Percentiles rank a stretch among this genome's conserved stretches.
phyloP scores from a whole-genome alignment of 1,284 basidiomycete species.

The Fomitopsis schrenkii region DNA sequence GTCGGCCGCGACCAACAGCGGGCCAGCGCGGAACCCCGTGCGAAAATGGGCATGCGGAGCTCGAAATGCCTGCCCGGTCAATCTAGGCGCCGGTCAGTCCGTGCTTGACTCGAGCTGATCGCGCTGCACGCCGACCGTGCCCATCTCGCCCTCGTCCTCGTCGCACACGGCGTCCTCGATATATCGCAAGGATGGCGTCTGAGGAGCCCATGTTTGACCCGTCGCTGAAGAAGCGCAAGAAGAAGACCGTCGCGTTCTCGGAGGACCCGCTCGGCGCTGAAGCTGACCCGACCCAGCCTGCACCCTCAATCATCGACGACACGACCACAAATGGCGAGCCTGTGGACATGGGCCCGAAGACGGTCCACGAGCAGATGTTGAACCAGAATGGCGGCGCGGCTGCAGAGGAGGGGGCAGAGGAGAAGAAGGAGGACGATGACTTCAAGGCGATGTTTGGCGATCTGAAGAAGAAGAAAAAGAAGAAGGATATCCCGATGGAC shows the following conservation, averaged over 20 bases:
- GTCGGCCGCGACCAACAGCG: conserved; percentile 1
- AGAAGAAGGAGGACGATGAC: conserved; percentile 64
- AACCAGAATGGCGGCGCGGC: conserved; percentile 40
- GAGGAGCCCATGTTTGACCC: conserved; percentile 82
- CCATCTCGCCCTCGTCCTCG: not conserved
- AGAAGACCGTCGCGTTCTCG: conserved; percentile 79
- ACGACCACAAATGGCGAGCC: conserved; percentile 63
- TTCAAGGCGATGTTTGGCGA: conserved; percentile 84
- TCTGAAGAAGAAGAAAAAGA: conserved; percentile 91
- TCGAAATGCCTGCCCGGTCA: not conserved
- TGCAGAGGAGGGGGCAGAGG: conserved; percentile 28
- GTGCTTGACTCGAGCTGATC: conserved; percentile 11
- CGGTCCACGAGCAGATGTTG: conserved; percentile 75
- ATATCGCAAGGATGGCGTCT: conserved; percentile 37
- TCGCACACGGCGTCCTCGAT: conserved; percentile 16
- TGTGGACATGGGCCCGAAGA: conserved; percentile 70
- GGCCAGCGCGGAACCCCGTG: conserved; percentile 19
- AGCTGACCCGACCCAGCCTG: conserved; percentile 74
- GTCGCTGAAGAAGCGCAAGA: conserved; percentile 81
- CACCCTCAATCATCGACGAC: conserved; percentile 64
- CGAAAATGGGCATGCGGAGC: conserved; percentile 17
- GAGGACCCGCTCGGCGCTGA: conserved; percentile 82
- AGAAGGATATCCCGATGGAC: conserved; percentile 85
- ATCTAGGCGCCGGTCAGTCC: not conserved
- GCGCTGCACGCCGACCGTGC: conserved; percentile 9